phyloP scores from a whole-genome alignment of 306 rosid species.

The Lablab purpureus region DNA sequence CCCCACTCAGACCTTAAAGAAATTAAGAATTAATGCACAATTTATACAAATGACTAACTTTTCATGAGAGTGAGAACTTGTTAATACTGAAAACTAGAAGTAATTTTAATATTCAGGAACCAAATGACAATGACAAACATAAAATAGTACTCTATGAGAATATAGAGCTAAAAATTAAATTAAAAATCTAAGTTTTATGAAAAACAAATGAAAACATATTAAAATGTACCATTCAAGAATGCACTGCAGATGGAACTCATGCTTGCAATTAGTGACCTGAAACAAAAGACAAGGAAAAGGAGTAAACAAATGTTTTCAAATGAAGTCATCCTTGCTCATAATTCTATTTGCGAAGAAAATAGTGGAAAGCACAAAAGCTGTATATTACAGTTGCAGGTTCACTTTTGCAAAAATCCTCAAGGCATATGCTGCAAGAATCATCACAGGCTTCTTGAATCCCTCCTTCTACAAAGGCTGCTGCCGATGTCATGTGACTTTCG shows the following conservation, averaged over 20 bases:
- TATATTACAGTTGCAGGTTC: constrained; percentile 79
- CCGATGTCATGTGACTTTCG: constrained; percentile 71
- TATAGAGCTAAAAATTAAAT: background rate
- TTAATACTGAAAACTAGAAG: constrained; percentile 7
- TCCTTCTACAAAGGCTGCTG: constrained; percentile 91
- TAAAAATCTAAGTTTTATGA: background rate
- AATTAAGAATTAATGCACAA: too few relatives aligned
- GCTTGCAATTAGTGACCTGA: constrained; percentile 85
- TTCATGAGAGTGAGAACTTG: background rate
- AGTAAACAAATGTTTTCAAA: constrained; percentile 27
- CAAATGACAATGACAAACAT: background rate
- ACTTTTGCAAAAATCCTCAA: constrained; percentile 75
- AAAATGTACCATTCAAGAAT: constrained; percentile 83
- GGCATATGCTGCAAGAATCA: constrained; percentile 94
- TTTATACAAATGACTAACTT: background rate
- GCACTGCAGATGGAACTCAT: constrained; percentile 91
- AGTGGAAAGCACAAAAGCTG: constrained; percentile 6
- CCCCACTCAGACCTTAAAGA: background rate
- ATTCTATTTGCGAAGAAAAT: background rate
- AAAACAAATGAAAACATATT: constrained; percentile 10
- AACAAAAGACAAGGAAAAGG: constrained; percentile 39
- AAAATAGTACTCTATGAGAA: constrained; percentile 1
- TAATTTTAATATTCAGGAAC: constrained; percentile 20
- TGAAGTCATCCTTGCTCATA: background rate
- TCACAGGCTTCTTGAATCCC: constrained; percentile 81